phyloP scores from a whole-genome alignment of 2,329 filamentous ascomycete species.

The Bipolaris sorokiniana region DNA sequence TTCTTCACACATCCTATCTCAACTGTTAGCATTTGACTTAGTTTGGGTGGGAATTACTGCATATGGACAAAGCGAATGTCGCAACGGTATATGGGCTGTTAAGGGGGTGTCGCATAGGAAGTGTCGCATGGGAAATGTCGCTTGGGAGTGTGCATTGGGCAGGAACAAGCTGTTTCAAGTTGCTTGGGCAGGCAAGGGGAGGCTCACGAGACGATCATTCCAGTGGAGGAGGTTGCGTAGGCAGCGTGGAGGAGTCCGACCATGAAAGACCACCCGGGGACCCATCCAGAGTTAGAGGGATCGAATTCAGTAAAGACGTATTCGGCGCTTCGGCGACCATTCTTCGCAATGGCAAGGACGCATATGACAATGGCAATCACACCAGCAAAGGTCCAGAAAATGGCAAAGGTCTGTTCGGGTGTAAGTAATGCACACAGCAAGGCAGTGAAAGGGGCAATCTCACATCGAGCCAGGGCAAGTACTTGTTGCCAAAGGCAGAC shows the following conservation, averaged over 20 bases:
- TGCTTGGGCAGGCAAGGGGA: conserved; percentile 43
- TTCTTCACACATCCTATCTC: conserved; percentile 73
- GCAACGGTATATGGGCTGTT: conserved; percentile 25
- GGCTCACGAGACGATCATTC: conserved; percentile 78
- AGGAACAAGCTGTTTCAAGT: conserved; percentile 24
- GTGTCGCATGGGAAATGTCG: conserved; percentile 25
- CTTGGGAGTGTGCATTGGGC: conserved; percentile 29
- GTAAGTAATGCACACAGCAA: conserved; percentile 33
- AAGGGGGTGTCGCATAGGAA: conserved; percentile 24
- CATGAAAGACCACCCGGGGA: conserved; percentile 73
- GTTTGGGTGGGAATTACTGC: conserved; percentile 19
- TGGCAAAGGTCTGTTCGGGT: conserved; percentile 66
- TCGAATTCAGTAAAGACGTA: conserved; percentile 75
- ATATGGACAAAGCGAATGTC: conserved; percentile 22
- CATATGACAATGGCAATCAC: conserved; percentile 69
- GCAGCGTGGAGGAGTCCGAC: conserved; percentile 74
- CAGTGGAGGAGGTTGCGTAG: conserved; percentile 76
- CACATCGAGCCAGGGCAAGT: conserved; percentile 69
- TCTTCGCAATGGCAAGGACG: conserved; percentile 69
- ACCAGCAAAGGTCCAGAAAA: conserved; percentile 76
- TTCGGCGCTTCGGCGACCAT: conserved; percentile 66
- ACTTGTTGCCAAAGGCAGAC: conserved; percentile 60
- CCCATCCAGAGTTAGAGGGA: conserved; percentile 69
- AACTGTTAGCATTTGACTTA: conserved; percentile 34
- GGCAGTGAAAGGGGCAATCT: conserved; percentile 46